phyloP scores from a whole-genome alignment of 1,284 basidiomycete species.

The Ceratobasidium sp. region DNA sequence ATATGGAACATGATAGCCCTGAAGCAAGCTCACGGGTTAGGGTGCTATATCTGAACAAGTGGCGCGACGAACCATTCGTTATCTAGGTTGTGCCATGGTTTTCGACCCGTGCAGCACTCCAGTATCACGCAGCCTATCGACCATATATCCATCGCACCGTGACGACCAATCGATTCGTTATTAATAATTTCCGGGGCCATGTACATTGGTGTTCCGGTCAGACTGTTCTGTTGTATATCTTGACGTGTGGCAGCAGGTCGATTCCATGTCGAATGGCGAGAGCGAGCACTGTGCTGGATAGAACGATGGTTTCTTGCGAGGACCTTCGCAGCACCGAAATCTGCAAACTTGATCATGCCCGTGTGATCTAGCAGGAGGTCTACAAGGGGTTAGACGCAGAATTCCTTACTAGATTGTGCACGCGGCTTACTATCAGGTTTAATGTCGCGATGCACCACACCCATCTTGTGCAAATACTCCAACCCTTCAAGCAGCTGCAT shows the following conservation, averaged over 20 bases:
- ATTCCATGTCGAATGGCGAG: conserved; percentile 48
- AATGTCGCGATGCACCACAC: conserved; percentile 95
- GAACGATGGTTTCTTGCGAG: conserved; percentile 86
- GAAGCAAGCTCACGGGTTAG: background rate
- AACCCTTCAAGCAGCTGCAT: conserved; percentile 97
- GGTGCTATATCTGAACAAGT: background rate
- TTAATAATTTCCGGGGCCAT: conserved; percentile 99
- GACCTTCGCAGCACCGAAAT: conserved; percentile 98
- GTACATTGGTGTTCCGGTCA: conserved; percentile 99
- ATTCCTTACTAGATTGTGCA: background rate
- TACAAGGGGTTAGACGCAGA: conserved; percentile 50
- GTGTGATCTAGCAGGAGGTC: conserved; percentile 95
- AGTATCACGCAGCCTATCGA: conserved; percentile 95
- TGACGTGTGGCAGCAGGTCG: conserved; percentile 55
- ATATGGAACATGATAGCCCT: conserved; percentile 99
- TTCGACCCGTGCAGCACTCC: conserved; percentile 94
- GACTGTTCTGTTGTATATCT: conserved; percentile 68
- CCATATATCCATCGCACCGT: conserved; percentile 99
- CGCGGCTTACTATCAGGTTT: conserved; percentile 94
- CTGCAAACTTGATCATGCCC: conserved; percentile 96
- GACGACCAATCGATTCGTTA: conserved; percentile 81
- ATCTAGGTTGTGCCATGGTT: conserved; percentile 98
- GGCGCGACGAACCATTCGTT: conserved; percentile 91
- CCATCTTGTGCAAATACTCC: conserved; percentile 90
- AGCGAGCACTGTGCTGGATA: conserved; percentile 7